Conservation (phyloP, 2,329 filamentous ascomycete genomes). For the Apiospora phragmitis region DNA sequence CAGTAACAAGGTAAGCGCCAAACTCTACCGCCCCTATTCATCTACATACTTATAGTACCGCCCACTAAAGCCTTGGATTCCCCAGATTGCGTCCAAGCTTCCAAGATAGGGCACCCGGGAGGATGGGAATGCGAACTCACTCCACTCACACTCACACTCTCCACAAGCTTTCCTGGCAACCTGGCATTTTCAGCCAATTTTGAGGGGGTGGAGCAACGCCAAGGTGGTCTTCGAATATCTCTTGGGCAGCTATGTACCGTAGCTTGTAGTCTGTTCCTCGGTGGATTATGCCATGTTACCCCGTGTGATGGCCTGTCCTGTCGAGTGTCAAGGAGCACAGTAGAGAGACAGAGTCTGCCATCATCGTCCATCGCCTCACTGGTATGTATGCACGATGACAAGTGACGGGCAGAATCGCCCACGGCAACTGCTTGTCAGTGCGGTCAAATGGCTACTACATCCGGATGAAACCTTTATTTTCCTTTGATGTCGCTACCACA, state of each 20-base stretch:
- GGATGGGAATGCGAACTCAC: neutral
- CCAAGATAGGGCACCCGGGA: neutral
- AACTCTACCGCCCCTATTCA: neutral
- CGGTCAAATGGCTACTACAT: neutral
- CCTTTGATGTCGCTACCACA: neutral
- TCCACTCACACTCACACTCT: neutral
- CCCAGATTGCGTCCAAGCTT: neutral
- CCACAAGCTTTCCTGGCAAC: neutral
- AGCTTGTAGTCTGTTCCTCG: neutral
- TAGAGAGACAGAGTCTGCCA: neutral
- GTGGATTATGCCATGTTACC: neutral
- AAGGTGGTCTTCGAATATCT: neutral
- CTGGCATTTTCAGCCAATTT: neutral
- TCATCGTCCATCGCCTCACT: neutral
- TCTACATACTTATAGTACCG: neutral
- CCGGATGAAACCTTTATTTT: neutral
- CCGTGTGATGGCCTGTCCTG: neutral
- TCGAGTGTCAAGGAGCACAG: neutral
- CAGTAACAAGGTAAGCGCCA: neutral
- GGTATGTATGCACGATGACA: neutral
- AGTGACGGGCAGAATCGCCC: neutral
- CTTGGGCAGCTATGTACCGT: neutral
- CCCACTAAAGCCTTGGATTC: neutral
- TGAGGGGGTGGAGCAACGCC: neutral
- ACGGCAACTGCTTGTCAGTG: neutral